These are phyloP conservation scores for Lagenidium giganteum DNA, from an alignment of 352 stramenopile genomes.

Conservation along the genomic window DNA sequence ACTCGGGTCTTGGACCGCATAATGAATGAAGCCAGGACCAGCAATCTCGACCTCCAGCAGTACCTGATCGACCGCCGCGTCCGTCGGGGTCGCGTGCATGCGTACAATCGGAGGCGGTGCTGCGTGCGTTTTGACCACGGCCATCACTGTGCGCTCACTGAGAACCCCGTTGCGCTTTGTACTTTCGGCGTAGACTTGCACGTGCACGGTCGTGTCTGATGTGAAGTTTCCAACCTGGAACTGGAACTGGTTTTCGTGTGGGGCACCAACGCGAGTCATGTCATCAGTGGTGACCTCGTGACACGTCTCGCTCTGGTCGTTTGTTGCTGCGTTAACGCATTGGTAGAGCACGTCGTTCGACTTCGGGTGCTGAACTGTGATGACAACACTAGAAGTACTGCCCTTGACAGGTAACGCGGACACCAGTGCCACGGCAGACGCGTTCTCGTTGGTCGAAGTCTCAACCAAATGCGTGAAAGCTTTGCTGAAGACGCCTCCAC, in stretches of 20 bases:
- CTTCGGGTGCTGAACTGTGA: slow-evolving; percentile 49
- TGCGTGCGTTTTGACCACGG: slow-evolving; percentile 34
- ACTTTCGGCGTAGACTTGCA: slow-evolving; percentile 58
- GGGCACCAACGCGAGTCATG: not conserved
- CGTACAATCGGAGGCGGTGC: slow-evolving; percentile 24
- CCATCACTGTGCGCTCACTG: slow-evolving; percentile 19
- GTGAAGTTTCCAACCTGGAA: slow-evolving; percentile 52
- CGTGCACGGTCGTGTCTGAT: slow-evolving; percentile 31
- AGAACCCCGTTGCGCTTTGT: slow-evolving; percentile 39
- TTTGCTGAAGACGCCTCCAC: slow-evolving; percentile 51
- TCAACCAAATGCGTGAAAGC: slow-evolving; percentile 42
- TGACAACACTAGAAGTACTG: slow-evolving; percentile 29
- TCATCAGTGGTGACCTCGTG: not conserved
- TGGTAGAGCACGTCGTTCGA: slow-evolving; percentile 45
- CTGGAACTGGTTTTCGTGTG: slow-evolving; percentile 12
- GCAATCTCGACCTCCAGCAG: slow-evolving; percentile 15
- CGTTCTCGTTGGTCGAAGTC: slow-evolving; percentile 55
- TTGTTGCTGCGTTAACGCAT: slow-evolving; percentile 17
- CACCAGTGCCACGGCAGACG: slow-evolving; percentile 38
- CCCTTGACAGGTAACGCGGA: slow-evolving; percentile 24
- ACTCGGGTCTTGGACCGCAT: slow-evolving; percentile 18
- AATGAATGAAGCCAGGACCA: slow-evolving; percentile 40
- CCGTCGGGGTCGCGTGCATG: slow-evolving; percentile 13
- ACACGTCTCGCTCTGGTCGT: not conserved
- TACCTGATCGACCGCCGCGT: slow-evolving; percentile 29